Base-by-base conservation (phyloP, 2,329 filamentous ascomycete genomes). In the Aspergillus sp. region DNA sequence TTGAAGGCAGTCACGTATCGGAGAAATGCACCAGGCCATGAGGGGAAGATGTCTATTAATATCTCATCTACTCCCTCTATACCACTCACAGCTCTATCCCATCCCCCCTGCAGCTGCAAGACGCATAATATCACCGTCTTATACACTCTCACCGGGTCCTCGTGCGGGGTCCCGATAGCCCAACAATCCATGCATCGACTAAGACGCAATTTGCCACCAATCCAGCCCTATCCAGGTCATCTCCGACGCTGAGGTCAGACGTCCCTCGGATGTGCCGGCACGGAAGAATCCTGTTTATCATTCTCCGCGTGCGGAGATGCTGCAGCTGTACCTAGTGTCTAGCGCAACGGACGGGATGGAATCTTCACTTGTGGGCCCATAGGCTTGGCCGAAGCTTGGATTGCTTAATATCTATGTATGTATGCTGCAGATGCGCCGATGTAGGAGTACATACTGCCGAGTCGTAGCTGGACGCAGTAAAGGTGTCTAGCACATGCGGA, bases 311-410 rank as follows among this genome's bases (percentile, higher is more conserved):
- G 32, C 10, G 46, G 13, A 16, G 46, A 46, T 6, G 6, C 13
- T n/a, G n/a, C n/a, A n/a, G n/a, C n/a, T n/a, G n/a, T n/a, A n/a
- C n/a, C n/a, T n/a, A n/a, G n/a, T n/a, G 6, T 29, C 23, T 14
- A 43, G 20, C 13, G 40, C 13, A 16, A 29, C 25, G 25, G 25
- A 29, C 25, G 25, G 7, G 21, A 23, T 23, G 32, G 32, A 9
- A 44, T 44, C 16, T 14, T 9, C 10, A 14, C 42, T 31, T 14
- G 19, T 17, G 34, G 32, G 23, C n/a, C 32, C 9, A 11, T 34
- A 23, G 34, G 16, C 46, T 48, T 48, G 46, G 46, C 46, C 29
- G 36, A 48, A 48, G 46, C 46, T 48, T 48, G 36, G 32, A 31
- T n/a, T 32, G 45, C 45, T 47, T 47, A 31, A 31, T 31, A 36